Base-by-base conservation (phyloP, 2,329 filamentous ascomycete species). In the Cladosporium sp. region DNA sequence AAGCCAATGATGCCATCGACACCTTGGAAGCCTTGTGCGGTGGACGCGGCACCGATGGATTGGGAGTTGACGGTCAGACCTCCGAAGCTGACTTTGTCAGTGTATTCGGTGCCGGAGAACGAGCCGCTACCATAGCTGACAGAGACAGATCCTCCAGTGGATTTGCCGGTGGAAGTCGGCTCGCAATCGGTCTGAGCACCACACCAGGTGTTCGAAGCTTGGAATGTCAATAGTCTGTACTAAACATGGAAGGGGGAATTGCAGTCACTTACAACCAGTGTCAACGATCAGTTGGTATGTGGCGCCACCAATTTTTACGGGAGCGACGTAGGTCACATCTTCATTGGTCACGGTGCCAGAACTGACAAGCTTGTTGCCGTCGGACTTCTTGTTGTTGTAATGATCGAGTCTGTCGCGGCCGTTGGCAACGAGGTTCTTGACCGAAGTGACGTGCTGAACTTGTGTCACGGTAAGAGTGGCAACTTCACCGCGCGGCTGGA, bases 121-220 rank as follows among this genome's bases (percentile, higher is more conserved):
- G 67, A 69, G 21, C 69, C 69, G 24, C 66, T 68, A n/a, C 69
- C 69, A 62, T 69, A 70, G 49, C 65, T 68, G 62, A 70, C 67
- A 18, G 55, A 47, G 11, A 70, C 64, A 21, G 57, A 52, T 28
- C 65, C 66, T 36, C 69, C 67, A 10, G 69, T 70, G 38, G 67
- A 65, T 62, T 47, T 64, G 18, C 69, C 69, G 4, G 67, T 69
- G 1, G 67, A 69, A 18, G 66, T 70, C 57, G 58, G 52, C 62
- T 70, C 69, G 49, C 69, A 70, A n/a, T 62, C 24, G 54, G n/a
- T 49, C 41, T 70, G 67, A 6, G 69, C 69, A 59, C 69, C 69
- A 59, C 69, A 70, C 69, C 67, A 69, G n/a, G 68, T 68, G 69
- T 70, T 70, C 1, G 69, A 69, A 38, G 69, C 69, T 69, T 26